A percentile compares a stretch with the other conserved stretches of the same genome.
These are phyloP conservation scores for Syzygium malaccense DNA, from an alignment of 441 rosid species.

Conservation along the genomic window DNA sequence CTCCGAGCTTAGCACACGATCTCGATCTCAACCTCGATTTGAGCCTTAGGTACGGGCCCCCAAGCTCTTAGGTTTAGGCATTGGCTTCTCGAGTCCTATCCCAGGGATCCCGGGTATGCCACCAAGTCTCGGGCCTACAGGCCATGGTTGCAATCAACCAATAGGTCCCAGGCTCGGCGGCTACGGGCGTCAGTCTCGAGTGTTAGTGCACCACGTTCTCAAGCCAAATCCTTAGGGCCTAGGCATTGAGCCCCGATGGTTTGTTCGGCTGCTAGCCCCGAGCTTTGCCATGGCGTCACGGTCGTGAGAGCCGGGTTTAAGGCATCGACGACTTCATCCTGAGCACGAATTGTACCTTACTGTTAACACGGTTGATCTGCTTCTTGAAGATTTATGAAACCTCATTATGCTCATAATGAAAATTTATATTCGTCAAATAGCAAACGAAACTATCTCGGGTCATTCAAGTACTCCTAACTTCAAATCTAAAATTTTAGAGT, in stretches of 20 bases:
- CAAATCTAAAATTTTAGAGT: neutral
- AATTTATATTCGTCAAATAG: too few relatives aligned
- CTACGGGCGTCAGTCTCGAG: neutral
- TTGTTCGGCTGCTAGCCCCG: accelerated
- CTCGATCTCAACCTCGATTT: neutral
- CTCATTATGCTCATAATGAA: too few relatives aligned
- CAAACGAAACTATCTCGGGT: too few relatives aligned
- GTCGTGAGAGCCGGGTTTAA: neutral
- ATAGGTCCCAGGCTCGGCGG: neutral
- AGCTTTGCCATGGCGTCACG: neutral
- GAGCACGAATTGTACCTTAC: neutral
- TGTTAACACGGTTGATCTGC: neutral
- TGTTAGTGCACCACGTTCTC: neutral
- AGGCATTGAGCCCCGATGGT: neutral
- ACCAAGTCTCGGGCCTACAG: neutral
- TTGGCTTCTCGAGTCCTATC: neutral
- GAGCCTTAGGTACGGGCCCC: neutral
- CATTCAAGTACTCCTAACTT: neutral
- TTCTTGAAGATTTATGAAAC: neutral
- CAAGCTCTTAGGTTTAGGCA: neutral
- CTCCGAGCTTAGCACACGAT: neutral
- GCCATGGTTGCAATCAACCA: neutral
- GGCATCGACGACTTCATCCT: neutral
- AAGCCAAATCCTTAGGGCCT: neutral
- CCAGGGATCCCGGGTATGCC: neutral